Percentiles rank a stretch among this genome's conserved stretches.
These are phyloP conservation scores for Sugiyamaella grinbergsii DNA, from an alignment of 1,139 yeast species.

Conservation along the genomic window DNA sequence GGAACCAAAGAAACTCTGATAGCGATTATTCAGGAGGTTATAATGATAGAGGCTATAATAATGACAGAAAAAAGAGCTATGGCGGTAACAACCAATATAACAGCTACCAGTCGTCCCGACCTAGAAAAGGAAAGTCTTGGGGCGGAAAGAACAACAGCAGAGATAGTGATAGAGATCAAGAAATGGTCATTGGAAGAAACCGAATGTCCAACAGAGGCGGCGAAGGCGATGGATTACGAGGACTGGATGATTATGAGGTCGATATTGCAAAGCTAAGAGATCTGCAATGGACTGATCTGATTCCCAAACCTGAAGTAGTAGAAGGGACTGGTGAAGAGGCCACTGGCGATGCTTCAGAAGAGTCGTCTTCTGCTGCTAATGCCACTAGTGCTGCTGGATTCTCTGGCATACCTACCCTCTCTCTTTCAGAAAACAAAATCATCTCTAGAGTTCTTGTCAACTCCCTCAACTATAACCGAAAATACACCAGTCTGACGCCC, in stretches of 20 bases:
- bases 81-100: slow-evolving; percentile 6
- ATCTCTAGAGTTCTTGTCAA: slow-evolving; percentile 41
- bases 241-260: slow-evolving; percentile 38
- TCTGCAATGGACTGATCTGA: slow-evolving; percentile 31
- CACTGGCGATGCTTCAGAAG: slow-evolving; percentile 17
- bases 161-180: slow-evolving; percentile 21
- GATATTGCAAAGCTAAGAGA: slow-evolving; percentile 28
- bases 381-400: slow-evolving; percentile 29
- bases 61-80: slow-evolving; percentile 2
- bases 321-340: slow-evolving; percentile 16
- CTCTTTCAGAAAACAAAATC: slow-evolving; percentile 37
- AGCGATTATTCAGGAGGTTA: background rate
- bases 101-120: background rate
- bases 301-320: slow-evolving; percentile 20
- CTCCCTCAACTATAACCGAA: slow-evolving; percentile 40
- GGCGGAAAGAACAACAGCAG: slow-evolving; percentile 1
- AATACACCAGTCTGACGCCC: slow-evolving; percentile 57
- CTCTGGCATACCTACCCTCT: slow-evolving; percentile 38
- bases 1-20: background rate
- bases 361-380: too few species aligned
- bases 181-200: slow-evolving; percentile 24
- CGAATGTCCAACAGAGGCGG: slow-evolving; percentile 27
- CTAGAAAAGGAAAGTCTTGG: background rate
- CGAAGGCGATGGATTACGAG: slow-evolving; percentile 41
- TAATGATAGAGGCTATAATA: background rate